Evolutionary conservation across 1,139 yeast species (phyloP), one percentile per base, ranked within the genome.

Genomic region (Yamadazyma mexicana): DNA sequence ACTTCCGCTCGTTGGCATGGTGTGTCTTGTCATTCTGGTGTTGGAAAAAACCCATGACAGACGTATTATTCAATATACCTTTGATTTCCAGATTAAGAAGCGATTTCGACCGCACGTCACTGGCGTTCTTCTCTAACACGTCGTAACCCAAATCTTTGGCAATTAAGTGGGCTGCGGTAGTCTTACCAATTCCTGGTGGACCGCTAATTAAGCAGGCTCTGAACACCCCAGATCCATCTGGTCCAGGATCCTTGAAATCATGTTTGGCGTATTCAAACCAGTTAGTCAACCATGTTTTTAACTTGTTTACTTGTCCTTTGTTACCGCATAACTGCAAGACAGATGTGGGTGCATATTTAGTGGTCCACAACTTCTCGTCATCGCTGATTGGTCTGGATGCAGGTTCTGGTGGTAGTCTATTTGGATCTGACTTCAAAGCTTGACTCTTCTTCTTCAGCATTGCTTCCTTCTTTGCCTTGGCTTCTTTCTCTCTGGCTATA

Each of bases 261-360:
- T 64, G 57, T 43, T 72, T 76, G 33, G 79, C 66, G 48, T 79
- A 75, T 0, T 64, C 64, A 43, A 78, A 80, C 97, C 98, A 92
- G 51, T 78, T 75, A n/a, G 62, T 62, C 17, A 92, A 71, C 98
- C 98, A 92, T 26, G 59, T 69, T 30, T 73, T 69, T 36, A 92
- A 69, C 55, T 80, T 79, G 29, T 69, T 68, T 3, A 94, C 82
- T 39, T 81, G 80, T 1, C 87, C 80, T 57, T 87, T 88, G 59
- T 92, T 92, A 42, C 99, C 99, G 64, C 97, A 89, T 28, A 92
- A 79, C 49, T 92, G 97, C 30, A 69, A 69, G 36, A 83, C 48
- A 31, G 72, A 73, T 1, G 79, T 75, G 5, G 99, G 99, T 0
- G 98, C 98, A 62, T 92, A 87, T 58, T 83, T 88, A 3, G 81